Evolutionary conservation across 163 green algal species (phyloP).

Genomic region (Prototheca cutis): DNA sequence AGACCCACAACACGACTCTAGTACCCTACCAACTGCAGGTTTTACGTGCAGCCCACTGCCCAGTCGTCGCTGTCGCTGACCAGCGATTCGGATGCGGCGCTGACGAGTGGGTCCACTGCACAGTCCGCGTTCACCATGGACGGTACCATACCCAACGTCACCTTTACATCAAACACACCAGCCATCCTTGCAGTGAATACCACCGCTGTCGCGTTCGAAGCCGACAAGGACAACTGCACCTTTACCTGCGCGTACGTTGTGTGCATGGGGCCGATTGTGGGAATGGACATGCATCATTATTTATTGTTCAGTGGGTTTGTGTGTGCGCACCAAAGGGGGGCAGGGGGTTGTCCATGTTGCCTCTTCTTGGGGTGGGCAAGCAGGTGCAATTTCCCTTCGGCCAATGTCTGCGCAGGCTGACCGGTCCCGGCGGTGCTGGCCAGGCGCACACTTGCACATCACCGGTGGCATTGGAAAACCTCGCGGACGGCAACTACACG

Average conservation of each 20-base stretch:
- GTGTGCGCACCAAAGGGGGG: too few species aligned
- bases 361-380: not conserved
- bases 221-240: conserved; percentile 13
- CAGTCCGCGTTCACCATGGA: conserved; percentile 28
- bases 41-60: not conserved
- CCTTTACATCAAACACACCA: conserved; percentile 15
- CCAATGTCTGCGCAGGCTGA: not conserved
- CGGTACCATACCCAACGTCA: conserved; percentile 29
- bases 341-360: too few species aligned
- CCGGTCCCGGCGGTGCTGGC: too few species aligned
- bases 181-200: not conserved
- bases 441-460: conserved; percentile 15
- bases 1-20: too few species aligned
- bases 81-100: too few species aligned
- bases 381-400: not conserved
- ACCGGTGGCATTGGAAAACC: conserved; percentile 9
- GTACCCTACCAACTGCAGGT: too few species aligned
- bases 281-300: too few species aligned
- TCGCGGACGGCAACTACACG: conserved; percentile 29
- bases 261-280: not conserved
- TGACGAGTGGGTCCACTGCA: not conserved
- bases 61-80: not conserved
- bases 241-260: conserved; percentile 16
- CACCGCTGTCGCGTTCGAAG: conserved; percentile 8
- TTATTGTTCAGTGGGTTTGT: too few species aligned